Conservation (phyloP, 2,329 filamentous ascomycete species). For the Monilinia laxa region DNA sequence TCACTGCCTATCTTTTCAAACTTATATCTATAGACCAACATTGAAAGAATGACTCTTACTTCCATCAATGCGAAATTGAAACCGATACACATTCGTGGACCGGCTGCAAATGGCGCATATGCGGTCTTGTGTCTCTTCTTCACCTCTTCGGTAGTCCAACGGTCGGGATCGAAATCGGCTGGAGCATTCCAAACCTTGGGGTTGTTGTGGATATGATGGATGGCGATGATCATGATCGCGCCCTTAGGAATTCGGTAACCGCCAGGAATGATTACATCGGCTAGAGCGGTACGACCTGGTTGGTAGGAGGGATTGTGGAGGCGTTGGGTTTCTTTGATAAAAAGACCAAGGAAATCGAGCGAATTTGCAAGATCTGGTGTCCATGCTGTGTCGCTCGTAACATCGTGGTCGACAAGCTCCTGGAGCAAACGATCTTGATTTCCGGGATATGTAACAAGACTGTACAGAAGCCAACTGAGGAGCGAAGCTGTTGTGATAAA, state of each 20-base stretch:
- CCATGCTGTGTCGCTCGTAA: conserved; percentile 39
- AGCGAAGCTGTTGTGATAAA: conserved; percentile 50
- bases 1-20: conserved; percentile 41
- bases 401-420: conserved; percentile 45
- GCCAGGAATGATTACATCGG: conserved; percentile 47
- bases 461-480: conserved; percentile 49
- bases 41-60: conserved; percentile 43
- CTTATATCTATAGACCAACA: conserved; percentile 43
- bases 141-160: conserved; percentile 31
- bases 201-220: conserved; percentile 33
- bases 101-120: conserved; percentile 43
- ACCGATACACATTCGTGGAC: conserved; percentile 43
- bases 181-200: conserved; percentile 31
- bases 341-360: conserved; percentile 44
- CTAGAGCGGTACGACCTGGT: conserved; percentile 47
- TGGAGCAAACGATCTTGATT: conserved; percentile 48
- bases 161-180: conserved; percentile 29
- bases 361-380: conserved; percentile 42
- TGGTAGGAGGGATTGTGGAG: conserved; percentile 50
- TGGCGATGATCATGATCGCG: conserved; percentile 31
- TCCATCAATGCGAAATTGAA: conserved; percentile 46
- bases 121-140: conserved; percentile 29
- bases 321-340: conserved; percentile 49
- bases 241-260: conserved; percentile 47
- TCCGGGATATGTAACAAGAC: conserved; percentile 45